Percentiles rank a stretch among this genome's conserved stretches.
Evolutionary conservation across 169 alveolate species (phyloP).

Genomic region (Cryptosporidium andersoni): DNA sequence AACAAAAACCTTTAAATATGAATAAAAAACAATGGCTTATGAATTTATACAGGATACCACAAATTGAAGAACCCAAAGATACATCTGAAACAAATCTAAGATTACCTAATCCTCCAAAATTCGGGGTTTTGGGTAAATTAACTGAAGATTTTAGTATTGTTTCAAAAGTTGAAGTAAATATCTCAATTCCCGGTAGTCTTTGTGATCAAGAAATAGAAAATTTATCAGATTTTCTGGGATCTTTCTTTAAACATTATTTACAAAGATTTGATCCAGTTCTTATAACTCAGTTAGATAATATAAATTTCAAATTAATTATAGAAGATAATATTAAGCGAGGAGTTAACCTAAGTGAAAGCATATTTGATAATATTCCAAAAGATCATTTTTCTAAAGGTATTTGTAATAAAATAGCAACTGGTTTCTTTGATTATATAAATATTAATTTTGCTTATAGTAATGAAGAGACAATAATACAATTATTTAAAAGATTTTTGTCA

Average conservation of each 20-base stretch:
- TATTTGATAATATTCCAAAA: constrained; percentile 1
- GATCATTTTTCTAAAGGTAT: neutral
- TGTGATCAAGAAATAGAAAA: neutral
- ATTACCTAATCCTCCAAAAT: constrained; percentile 27
- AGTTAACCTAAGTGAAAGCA: constrained; percentile 1
- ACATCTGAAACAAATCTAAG: constrained; percentile 25
- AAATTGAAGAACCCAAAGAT: constrained; percentile 29
- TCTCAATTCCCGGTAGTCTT: constrained; percentile 20
- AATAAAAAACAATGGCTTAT: constrained; percentile 51
- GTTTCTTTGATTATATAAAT: constrained; percentile 14
- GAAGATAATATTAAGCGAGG: neutral
- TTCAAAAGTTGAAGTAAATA: neutral
- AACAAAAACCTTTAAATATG: constrained; percentile 44
- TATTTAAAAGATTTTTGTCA: constrained; percentile 15
- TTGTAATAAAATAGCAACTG: constrained; percentile 23
- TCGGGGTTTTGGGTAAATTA: constrained; percentile 5
- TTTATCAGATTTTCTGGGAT: constrained; percentile 9
- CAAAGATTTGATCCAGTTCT: constrained; percentile 2
- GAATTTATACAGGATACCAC: constrained; percentile 59
- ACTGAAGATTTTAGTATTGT: neutral
- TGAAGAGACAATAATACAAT: constrained; percentile 32
- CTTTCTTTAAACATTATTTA: constrained; percentile 12
- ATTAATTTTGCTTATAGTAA: constrained; percentile 38
- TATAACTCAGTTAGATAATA: constrained; percentile 12
- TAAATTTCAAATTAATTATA: constrained; percentile 1